Percentiles rank a stretch among this genome's conserved stretches.
Evolutionary conservation across 768 basidiomycete genomes (phyloP).

Genomic region (Dioszegia crocea): DNA sequence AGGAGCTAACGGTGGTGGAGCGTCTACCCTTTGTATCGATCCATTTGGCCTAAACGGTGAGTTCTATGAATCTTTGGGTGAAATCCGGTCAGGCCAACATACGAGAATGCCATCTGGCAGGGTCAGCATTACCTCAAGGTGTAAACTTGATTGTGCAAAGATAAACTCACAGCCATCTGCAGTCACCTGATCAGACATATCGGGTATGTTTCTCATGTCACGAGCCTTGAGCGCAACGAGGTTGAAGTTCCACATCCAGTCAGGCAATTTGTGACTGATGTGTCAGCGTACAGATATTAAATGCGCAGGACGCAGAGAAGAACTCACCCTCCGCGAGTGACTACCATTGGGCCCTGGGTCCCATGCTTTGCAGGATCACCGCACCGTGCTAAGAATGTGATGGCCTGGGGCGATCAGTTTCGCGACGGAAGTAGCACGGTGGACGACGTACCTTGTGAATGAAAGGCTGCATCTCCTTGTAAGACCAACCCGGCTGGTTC

Average conservation of each 20-base stretch:
- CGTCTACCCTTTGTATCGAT: conserved; percentile 14
- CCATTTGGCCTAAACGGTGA: conserved; percentile 15
- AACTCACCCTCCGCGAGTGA: conserved; percentile 17
- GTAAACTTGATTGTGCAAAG: too few species aligned
- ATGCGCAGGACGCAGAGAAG: neutral
- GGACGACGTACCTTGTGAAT: conserved; percentile 15
- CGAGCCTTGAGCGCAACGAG: neutral
- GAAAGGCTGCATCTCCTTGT: conserved; percentile 15
- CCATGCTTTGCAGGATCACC: conserved; percentile 8
- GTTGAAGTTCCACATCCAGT: conserved; percentile 3
- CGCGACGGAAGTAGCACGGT: neutral
- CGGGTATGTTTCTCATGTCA: conserved; percentile 10
- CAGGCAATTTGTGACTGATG: neutral
- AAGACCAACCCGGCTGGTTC: conserved; percentile 24
- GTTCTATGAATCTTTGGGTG: too few species aligned
- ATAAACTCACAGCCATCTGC: conserved; percentile 21
- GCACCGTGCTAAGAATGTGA: neutral
- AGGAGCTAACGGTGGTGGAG: conserved; percentile 14
- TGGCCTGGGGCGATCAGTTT: conserved; percentile 1
- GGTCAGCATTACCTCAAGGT: too few species aligned
- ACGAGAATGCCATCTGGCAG: too few species aligned
- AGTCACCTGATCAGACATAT: conserved; percentile 13
- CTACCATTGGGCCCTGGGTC: conserved; percentile 7
- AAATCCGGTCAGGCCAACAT: too few species aligned
- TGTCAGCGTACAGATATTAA: neutral